Evolutionary conservation across 495 filamentous ascomycete species (phyloP).

Genomic region (Penicillium paxilli): DNA sequence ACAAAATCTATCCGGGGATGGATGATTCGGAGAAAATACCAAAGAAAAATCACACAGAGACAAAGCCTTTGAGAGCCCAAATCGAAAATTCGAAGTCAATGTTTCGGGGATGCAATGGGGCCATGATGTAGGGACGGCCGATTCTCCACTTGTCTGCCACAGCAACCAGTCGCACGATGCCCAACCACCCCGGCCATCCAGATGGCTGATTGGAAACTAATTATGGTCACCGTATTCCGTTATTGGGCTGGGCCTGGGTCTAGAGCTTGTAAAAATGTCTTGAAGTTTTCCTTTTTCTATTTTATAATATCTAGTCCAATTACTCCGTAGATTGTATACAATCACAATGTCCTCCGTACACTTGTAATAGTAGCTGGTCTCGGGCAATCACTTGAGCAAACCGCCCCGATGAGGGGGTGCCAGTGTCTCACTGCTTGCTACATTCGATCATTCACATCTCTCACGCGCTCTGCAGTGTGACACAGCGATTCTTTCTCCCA

Average conservation of each 20-base stretch:
- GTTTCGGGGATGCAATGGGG: conserved; percentile 12
- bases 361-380: no score
- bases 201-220: not conserved
- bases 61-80: conserved; percentile 9
- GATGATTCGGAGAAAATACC: no score
- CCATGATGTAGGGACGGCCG: conserved; percentile 19
- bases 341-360: no score
- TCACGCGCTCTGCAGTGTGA: not conserved
- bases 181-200: conserved; percentile 20
- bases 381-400: no score
- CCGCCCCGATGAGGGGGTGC: no score
- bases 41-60: not conserved
- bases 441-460: no score
- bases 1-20: no score
- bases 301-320: no score
- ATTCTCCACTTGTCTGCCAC: conserved; percentile 40
- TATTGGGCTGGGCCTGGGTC: not conserved
- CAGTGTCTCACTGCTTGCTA: not conserved
- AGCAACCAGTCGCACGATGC: conserved; percentile 34
- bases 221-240: not conserved
- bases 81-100: no score
- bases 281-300: no score
- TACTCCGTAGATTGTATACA: no score
- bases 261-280: not conserved
- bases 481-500: not conserved